phyloP scores from a whole-genome alignment of 805 yeast genomes.

The Metahyphopichia silvanorum region DNA sequence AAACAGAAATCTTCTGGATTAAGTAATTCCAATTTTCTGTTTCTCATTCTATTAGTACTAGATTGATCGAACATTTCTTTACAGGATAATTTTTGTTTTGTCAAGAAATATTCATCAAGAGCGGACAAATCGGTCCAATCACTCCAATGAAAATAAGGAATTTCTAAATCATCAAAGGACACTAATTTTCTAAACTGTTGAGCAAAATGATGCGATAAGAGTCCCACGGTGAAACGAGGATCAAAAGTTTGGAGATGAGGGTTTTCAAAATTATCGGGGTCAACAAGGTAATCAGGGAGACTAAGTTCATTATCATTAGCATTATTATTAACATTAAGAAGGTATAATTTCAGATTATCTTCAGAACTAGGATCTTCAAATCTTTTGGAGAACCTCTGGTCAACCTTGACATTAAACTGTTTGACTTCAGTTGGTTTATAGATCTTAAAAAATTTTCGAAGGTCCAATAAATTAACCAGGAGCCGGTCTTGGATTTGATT shows the following conservation, averaged over 20 bases:
- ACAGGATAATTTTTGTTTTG: slow-evolving; percentile 15
- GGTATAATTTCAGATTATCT: slow-evolving; percentile 6
- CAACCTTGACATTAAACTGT: slow-evolving; percentile 3
- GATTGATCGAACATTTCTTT: slow-evolving; percentile 13
- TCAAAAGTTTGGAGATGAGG: slow-evolving; percentile 17
- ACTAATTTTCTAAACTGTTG: slow-evolving; percentile 5
- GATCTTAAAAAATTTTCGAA: slow-evolving; percentile 1
- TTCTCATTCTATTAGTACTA: slow-evolving; percentile 7
- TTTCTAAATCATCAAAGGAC: slow-evolving; percentile 5
- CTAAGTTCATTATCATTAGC: slow-evolving; percentile 4
- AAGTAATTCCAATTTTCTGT: slow-evolving; percentile 9
- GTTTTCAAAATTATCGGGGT: slow-evolving; percentile 4
- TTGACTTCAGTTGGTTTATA: slow-evolving; percentile 1
- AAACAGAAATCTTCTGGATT: slow-evolving; percentile 19
- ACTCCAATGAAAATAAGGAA: slow-evolving; percentile 31
- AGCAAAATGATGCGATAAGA: slow-evolving; percentile 15
- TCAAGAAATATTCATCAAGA: slow-evolving; percentile 13
- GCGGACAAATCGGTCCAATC: slow-evolving; percentile 25
- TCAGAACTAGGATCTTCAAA: slow-evolving; percentile 5
- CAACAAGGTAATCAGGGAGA: slow-evolving; percentile 11
- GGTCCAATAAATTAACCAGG: slow-evolving; percentile 2
- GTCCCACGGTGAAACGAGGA: slow-evolving; percentile 25
- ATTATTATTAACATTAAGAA: slow-evolving; percentile 7
- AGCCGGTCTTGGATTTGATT: slow-evolving; percentile 2
- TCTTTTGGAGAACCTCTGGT: slow-evolving; percentile 3